Conservation (phyloP, 495 filamentous ascomycete genomes). For the Xylaria bambusicola region DNA sequence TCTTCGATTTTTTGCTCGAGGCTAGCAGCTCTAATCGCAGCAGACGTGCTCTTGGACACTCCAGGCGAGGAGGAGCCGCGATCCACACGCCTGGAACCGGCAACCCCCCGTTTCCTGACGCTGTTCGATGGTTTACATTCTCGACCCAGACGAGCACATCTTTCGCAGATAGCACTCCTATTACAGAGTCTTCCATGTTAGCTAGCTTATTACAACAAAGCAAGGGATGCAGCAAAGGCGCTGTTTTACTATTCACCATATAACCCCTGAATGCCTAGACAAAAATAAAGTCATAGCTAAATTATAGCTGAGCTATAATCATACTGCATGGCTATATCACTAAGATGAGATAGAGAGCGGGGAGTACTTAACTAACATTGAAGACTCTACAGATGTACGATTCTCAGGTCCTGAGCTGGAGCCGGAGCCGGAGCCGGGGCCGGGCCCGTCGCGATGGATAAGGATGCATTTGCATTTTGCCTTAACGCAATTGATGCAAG, state of each 20-base stretch:
- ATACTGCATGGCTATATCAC: no score
- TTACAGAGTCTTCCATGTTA: no score
- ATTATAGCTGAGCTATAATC: no score
- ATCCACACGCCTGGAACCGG: constrained; percentile 1
- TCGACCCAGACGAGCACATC: constrained; percentile 50
- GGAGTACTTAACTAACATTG: no score
- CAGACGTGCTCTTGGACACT: constrained; percentile 19
- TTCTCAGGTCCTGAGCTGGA: no score
- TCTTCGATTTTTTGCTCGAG: constrained; percentile 51
- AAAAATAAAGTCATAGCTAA: no score
- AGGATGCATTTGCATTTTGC: constrained; percentile 59
- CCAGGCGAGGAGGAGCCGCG: background rate
- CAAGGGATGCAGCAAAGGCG: no score
- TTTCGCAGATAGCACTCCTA: constrained; percentile 54
- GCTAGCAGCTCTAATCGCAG: constrained; percentile 39
- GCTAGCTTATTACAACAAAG: no score
- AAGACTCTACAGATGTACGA: no score
- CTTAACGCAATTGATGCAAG: constrained; percentile 57
- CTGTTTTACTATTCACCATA: no score
- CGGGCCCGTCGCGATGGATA: background rate
- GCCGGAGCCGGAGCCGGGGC: constrained; percentile 29
- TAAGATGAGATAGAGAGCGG: no score
- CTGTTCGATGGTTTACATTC: constrained; percentile 43
- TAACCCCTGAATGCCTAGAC: no score
- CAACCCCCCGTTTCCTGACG: constrained; percentile 36